Evolutionary conservation across 2,329 filamentous ascomycete genomes (phyloP), one percentile per base, ranked within the genome.

Genomic region (Didymella glomerata): DNA sequence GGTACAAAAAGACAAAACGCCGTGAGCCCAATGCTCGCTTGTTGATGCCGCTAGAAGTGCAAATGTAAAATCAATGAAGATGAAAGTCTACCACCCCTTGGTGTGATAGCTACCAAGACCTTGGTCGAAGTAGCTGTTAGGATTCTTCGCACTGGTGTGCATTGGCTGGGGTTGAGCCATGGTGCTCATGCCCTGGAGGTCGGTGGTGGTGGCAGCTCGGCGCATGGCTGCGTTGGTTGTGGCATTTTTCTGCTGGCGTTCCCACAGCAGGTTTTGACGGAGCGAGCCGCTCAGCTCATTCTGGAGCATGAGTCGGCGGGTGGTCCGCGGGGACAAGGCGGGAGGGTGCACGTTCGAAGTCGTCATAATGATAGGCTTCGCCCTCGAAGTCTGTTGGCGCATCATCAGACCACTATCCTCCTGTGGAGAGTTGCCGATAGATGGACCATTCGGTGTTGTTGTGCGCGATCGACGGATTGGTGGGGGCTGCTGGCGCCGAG

Each of bases 281-380:
- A 99, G 87, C 22, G 92, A 96, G 76, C 97, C 93, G 2, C 94
- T 97, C 54, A 99, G 83, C 80, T 99, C 95, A 0, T 92, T 96
- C 9, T 92, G 90, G 56, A 99, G 85, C 95, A 99, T 99, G 78
- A 97, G 96, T 61, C 93, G 87, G 50, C 95, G 87, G 0, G 93
- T 97, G 0, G 94, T 97, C 57, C 93, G 88, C 4, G 95, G 95
- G 5, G 95, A 98, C 65, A 97, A 85, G 1, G 92, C 91, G 27
- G 88, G 87, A 54, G 91, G 90, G 65, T 90, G 87, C 6, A 81
- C 81, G 57, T 88, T 88, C n/a, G 85, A 85, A 20, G 89, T 85
- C 14, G 87, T 89, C 72, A 89, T 86, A 70, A 89, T 86, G 72
- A 97, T 97, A 27, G 93, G 92, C 76, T 94, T 92, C 1, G 92